These are phyloP conservation scores for Lentithecium fluviatile DNA, from an alignment of 495 filamentous ascomycete species.

Conservation along the genomic window DNA sequence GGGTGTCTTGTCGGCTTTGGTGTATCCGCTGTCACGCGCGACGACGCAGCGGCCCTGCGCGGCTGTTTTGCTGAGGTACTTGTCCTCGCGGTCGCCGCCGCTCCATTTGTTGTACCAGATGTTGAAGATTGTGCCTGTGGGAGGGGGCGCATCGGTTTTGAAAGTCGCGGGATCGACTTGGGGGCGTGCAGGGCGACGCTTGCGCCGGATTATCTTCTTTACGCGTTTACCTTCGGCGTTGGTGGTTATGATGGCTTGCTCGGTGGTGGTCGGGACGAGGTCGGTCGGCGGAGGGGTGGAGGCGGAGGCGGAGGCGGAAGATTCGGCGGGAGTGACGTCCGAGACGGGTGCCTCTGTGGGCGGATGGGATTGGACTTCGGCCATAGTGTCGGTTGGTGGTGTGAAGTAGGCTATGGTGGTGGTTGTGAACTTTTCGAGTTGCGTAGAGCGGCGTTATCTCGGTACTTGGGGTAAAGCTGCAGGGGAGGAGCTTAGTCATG, in stretches of 20 bases:
- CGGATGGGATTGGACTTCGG: not conserved
- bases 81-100: constrained; percentile 91
- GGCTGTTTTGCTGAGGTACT: constrained; percentile 71
- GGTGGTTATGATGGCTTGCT: constrained; percentile 17
- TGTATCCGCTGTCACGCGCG: constrained; percentile 80
- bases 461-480: too few species aligned
- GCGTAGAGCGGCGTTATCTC: too few species aligned
- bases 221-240: constrained; percentile 60
- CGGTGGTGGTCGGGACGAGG: constrained; percentile 11
- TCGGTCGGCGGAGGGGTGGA: too few species aligned
- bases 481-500: too few species aligned
- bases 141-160: constrained; percentile 75
- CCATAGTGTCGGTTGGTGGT: not conserved
- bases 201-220: constrained; percentile 62
- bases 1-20: constrained; percentile 72
- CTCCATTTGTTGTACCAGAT: constrained; percentile 92
- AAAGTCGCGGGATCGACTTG: constrained; percentile 84
- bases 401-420: too few species aligned
- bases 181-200: constrained; percentile 64
- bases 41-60: constrained; percentile 81
- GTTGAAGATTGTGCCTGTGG: constrained; percentile 87
- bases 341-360: not conserved
- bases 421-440: too few species aligned
- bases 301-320: too few species aligned
- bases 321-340: not conserved